Evolutionary conservation across 2,329 filamentous ascomycete genomes (phyloP).

Genomic region (Cercospora janseana): DNA sequence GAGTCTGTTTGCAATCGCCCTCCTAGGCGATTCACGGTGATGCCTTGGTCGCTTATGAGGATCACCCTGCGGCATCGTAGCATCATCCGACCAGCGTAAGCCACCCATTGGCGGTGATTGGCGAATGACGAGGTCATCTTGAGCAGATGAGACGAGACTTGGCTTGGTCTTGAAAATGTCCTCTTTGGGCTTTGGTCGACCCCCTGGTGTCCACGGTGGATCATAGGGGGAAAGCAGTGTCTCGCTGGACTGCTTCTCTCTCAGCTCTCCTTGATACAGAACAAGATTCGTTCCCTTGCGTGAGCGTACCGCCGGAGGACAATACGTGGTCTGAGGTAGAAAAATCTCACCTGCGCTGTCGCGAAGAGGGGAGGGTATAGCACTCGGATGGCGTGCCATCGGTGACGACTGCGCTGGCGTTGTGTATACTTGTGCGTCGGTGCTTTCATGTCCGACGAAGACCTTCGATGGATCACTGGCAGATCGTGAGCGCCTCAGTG

Average conservation of each 20-base stretch:
- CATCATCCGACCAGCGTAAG: conserved; percentile 1
- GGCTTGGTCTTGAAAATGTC: conserved; percentile 23
- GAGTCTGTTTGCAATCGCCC: not conserved
- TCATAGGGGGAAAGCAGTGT: conserved; percentile 13
- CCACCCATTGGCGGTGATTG: conserved; percentile 15
- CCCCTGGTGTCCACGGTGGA: conserved; percentile 13
- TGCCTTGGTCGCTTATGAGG: conserved; percentile 12
- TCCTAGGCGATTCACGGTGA: not conserved
- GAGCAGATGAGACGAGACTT: not conserved
- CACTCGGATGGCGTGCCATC: conserved; percentile 29
- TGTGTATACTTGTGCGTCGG: not conserved
- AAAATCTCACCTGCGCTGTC: conserved; percentile 11
- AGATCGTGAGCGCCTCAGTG: conserved; percentile 9
- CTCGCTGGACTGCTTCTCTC: conserved; percentile 9
- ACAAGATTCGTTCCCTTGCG: conserved; percentile 14
- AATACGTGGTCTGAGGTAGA: conserved; percentile 26
- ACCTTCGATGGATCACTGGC: not conserved
- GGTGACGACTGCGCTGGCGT: conserved; percentile 16
- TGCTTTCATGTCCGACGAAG: not conserved
- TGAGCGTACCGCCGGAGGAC: conserved; percentile 16
- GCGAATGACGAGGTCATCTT: conserved; percentile 12
- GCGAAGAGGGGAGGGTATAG: conserved; percentile 33
- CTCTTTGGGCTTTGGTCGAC: conserved; percentile 15
- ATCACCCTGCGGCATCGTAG: conserved; percentile 2
- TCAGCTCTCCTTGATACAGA: conserved; percentile 3